Conservation (phyloP, 768 basidiomycete species). For the Pleurotus tuoliensis region DNA sequence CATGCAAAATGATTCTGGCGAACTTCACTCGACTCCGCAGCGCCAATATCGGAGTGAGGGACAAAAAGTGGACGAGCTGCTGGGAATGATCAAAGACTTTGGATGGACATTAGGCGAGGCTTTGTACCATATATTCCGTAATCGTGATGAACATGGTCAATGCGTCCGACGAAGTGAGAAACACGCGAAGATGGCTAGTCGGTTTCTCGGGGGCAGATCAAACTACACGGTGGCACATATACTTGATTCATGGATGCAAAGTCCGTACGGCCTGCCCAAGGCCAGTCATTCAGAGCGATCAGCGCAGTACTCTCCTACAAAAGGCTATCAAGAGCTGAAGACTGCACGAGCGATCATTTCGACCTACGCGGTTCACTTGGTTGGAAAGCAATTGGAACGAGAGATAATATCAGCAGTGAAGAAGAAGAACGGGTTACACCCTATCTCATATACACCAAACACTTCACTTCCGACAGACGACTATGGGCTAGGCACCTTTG, state of each 20-base stretch:
- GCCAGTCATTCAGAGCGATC: neutral
- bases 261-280: neutral
- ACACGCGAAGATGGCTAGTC: neutral
- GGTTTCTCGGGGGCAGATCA: no score
- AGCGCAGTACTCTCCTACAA: neutral
- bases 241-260: neutral
- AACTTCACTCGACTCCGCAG: neutral
- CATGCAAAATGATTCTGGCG: neutral
- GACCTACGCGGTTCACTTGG: neutral
- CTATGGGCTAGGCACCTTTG: neutral
- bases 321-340: neutral
- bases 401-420: neutral
- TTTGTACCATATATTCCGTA: neutral
- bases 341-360: neutral
- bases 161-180: neutral
- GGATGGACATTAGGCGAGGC: neutral
- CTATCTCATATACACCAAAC: no score
- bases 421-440: no score
- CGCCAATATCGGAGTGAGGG: neutral
- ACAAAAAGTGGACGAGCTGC: neutral
- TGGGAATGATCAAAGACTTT: neutral
- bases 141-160: constrained; percentile 1
- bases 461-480: no score
- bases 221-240: no score
- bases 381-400: neutral